Base-by-base conservation (phyloP, 225 moss, liverwort and hornwort species). In the Climacium dendroides region DNA sequence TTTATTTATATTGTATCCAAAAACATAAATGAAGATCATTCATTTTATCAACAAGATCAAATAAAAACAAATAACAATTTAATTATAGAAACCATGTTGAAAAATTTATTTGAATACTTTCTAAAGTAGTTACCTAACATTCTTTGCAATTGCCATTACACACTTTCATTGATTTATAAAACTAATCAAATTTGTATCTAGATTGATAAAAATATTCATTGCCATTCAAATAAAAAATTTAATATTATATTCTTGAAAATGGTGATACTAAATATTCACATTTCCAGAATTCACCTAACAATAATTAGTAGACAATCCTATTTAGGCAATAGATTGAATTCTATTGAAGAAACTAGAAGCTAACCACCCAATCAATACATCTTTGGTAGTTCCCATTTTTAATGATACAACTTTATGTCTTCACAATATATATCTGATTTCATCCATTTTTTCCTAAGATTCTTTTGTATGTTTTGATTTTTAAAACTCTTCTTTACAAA, bases 391-490 rank as follows among this genome's bases (percentile, higher is more conserved):
- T 34, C 1, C 5, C 13, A 13, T 48, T 19, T 74, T 32, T 4
- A 19, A 11, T 7, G 29, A 7, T 48, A 48, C 6, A 0, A 32
- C 13, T 32, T 32, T 7, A 32, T 13, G 1, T 11, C 30, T 74
- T 74, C 0, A 30, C 1, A 30, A 30, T 74, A 30, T 73, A 30
- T 74, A 30, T 73, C 1, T 11, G 1, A 73, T 48, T 48, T 29
- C 30, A 19, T 48, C 74, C 13, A 50, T 32, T 48, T 48, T 74
- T 47, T 32, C 11, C 1, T 48, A 11, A 48, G 18, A 48, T 48
- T 74, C 1, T 71, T 1, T 0, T 16, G 0, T 6, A 28, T 43
- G 3, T 43, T 28, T 1, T 5, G 6, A 70, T 26, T 71, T 28
- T 43, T 4, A 9, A 43, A 43, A 71, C 0, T 28, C 30, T 32